Conservation (phyloP, 495 filamentous ascomycete genomes). For the Chaetomium cochliodes region DNA sequence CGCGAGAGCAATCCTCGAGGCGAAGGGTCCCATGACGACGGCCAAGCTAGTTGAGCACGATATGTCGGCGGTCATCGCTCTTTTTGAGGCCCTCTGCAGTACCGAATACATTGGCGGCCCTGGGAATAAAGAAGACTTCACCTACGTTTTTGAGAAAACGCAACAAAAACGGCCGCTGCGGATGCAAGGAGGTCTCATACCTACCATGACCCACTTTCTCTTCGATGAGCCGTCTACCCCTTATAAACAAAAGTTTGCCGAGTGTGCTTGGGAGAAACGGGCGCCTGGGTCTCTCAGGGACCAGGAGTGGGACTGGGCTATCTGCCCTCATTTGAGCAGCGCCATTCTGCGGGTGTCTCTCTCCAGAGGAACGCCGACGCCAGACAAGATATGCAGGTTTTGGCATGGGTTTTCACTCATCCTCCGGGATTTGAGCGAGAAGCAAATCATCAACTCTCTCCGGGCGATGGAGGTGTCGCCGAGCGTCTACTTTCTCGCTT, state of each 20-base stretch:
- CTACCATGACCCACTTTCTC: conserved; percentile 76
- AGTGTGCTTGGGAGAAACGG: conserved; percentile 62
- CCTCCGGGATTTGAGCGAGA: conserved; percentile 65
- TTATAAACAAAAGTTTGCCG: conserved; percentile 63
- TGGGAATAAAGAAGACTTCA: conserved; percentile 55
- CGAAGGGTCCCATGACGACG: conserved; percentile 36
- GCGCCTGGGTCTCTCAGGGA: conserved; percentile 52
- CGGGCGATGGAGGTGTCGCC: conserved; percentile 68
- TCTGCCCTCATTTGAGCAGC: conserved; percentile 61
- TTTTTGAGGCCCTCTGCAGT: conserved; percentile 56
- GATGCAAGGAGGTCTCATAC: conserved; percentile 64
- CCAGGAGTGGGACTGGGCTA: conserved; percentile 78
- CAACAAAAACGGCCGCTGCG: conserved; percentile 71
- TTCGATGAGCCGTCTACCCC: conserved; percentile 56
- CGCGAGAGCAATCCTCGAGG: conserved; percentile 41
- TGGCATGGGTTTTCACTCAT: conserved; percentile 76
- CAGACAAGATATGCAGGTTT: conserved; percentile 55
- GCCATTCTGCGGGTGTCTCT: conserved; percentile 36
- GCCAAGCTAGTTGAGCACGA: conserved; percentile 35
- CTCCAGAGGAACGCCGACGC: conserved; percentile 18
- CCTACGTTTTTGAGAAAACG: conserved; percentile 72
- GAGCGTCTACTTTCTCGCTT: conserved; percentile 70
- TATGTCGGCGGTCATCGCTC: conserved; percentile 43
- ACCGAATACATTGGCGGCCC: conserved; percentile 45
- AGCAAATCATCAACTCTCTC: conserved; percentile 72